These are phyloP conservation scores for Lactifluus subvellereus DNA, from an alignment of 768 basidiomycete genomes.

Conservation along the genomic window DNA sequence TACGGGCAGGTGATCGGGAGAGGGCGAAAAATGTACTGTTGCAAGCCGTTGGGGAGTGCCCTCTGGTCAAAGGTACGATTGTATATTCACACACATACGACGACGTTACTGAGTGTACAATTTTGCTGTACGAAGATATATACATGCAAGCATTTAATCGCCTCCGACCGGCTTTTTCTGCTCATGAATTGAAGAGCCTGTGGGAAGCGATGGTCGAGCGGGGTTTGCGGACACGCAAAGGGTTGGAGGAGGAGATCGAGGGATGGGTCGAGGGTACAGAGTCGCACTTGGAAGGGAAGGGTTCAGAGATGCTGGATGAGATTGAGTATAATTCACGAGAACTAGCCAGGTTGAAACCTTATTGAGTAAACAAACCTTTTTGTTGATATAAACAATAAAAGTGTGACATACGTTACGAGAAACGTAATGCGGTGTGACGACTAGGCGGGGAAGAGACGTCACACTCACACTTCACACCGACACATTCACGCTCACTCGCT, in stretches of 20 bases:
- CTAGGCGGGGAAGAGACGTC: not conserved
- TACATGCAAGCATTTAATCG: conserved; percentile 75
- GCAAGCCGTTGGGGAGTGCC: conserved; percentile 69
- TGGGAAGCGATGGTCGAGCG: conserved; percentile 75
- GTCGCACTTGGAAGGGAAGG: conserved; percentile 14
- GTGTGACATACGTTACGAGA: conserved; percentile 4
- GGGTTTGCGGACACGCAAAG: conserved; percentile 56
- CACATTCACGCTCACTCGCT: not conserved
- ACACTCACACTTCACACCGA: not conserved
- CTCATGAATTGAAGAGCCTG: conserved; percentile 52
- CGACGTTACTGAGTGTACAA: conserved; percentile 17
- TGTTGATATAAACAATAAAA: conserved; percentile 6
- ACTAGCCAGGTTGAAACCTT: conserved; percentile 57
- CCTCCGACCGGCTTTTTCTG: conserved; percentile 55
- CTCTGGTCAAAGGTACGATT: conserved; percentile 59
- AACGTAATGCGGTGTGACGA: not conserved
- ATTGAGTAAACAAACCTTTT: conserved; percentile 31
- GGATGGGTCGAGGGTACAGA: conserved; percentile 36
- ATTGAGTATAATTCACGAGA: conserved; percentile 57
- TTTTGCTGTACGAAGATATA: conserved; percentile 42
- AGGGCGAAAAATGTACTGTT: conserved; percentile 69
- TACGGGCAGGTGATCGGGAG: conserved; percentile 49
- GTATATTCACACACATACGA: conserved; percentile 13
- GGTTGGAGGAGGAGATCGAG: conserved; percentile 52
- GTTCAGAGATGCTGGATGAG: conserved; percentile 38